Conservation (phyloP, 148 eudicot genomes). For the Rhododendron kiyosumense region DNA sequence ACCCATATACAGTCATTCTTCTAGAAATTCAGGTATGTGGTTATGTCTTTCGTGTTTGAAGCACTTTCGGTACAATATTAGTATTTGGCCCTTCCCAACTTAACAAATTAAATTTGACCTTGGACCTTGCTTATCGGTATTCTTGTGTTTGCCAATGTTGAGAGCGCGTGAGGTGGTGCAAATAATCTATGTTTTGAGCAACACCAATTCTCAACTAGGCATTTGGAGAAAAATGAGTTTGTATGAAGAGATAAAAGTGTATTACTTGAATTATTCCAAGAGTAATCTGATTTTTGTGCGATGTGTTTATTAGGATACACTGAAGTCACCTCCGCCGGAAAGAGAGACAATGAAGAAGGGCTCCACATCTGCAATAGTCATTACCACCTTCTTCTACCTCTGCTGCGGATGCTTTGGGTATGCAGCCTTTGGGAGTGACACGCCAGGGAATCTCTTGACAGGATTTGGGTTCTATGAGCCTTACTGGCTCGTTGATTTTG, state of each 20-base stretch:
- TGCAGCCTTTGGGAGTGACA: constrained; percentile 65
- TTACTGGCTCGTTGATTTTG: constrained; percentile 62
- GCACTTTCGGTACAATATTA: background rate
- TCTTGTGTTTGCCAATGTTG: background rate
- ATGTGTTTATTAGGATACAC: constrained; percentile 33
- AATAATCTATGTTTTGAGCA: background rate
- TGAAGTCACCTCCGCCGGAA: constrained; percentile 58
- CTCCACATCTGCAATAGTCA: constrained; percentile 30
- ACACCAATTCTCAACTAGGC: background rate
- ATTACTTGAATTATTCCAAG: background rate
- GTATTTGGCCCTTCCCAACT: background rate
- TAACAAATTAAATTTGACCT: background rate
- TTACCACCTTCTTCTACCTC: constrained; percentile 62
- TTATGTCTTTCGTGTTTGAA: background rate
- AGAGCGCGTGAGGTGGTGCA: background rate
- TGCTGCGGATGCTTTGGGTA: constrained; percentile 68
- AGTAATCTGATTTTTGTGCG: background rate
- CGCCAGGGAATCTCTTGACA: constrained; percentile 68
- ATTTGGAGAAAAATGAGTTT: background rate
- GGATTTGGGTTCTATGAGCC: constrained; percentile 71
- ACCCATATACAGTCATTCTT: constrained; percentile 37
- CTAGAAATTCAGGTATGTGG: constrained; percentile 36
- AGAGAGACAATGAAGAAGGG: constrained; percentile 63
- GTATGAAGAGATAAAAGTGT: background rate
- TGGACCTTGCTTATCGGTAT: background rate